Percentiles rank a stretch among this genome's conserved stretches.
Conservation (phyloP, 306 rosid genomes). For the Cajanus cajan region DNA sequence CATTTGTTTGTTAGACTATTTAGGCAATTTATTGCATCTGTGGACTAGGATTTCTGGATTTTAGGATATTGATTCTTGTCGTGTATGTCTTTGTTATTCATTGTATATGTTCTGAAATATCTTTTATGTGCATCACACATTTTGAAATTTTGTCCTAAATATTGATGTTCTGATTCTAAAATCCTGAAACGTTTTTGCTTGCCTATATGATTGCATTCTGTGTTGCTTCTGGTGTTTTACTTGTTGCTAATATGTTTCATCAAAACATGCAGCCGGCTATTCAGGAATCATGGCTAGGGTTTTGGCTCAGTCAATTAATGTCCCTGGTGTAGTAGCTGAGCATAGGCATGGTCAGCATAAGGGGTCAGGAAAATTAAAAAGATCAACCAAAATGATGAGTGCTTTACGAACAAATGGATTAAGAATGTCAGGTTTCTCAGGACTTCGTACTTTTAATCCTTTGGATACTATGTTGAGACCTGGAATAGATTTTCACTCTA, state of each 20-base stretch:
- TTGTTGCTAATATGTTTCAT: conserved; percentile 16
- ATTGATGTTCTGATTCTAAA: neutral
- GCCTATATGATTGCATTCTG: conserved; percentile 12
- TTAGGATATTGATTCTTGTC: neutral
- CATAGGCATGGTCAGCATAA: conserved; percentile 51
- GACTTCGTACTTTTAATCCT: conserved; percentile 64
- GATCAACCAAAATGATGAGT: conserved; percentile 60
- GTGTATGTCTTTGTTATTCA: neutral
- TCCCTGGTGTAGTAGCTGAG: conserved; percentile 59
- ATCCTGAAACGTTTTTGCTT: neutral
- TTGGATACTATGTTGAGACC: conserved; percentile 62
- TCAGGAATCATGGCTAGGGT: conserved; percentile 68
- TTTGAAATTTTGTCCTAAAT: neutral
- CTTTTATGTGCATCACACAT: neutral
- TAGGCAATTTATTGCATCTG: neutral
- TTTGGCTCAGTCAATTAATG: conserved; percentile 78
- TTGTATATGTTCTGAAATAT: neutral
- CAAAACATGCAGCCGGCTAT: conserved; percentile 32
- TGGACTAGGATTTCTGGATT: neutral
- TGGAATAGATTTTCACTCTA: conserved; percentile 57
- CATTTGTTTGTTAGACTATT: neutral
- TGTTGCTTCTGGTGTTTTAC: conserved; percentile 15
- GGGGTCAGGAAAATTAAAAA: conserved; percentile 56
- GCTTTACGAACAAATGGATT: conserved; percentile 45
- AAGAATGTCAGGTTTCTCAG: conserved; percentile 64